These are phyloP conservation scores for Paecilomyces dactylethromorphus DNA, from an alignment of 2,329 filamentous ascomycete genomes.

Conservation along the genomic window DNA sequence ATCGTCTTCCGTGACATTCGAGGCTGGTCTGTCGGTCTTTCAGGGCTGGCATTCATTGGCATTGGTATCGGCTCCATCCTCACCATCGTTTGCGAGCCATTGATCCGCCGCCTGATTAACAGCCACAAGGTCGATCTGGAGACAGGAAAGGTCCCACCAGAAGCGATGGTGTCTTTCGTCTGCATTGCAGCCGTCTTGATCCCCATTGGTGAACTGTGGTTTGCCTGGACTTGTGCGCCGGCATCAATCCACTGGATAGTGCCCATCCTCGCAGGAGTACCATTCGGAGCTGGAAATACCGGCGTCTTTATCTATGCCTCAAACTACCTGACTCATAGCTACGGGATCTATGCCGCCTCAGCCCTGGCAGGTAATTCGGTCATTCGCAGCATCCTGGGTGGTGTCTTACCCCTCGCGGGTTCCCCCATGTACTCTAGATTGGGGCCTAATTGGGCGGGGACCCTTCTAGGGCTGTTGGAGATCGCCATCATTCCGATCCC, in stretches of 20 bases:
- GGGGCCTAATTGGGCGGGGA: slow-evolving; percentile 72
- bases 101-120: slow-evolving; percentile 73
- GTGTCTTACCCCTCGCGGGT: slow-evolving; percentile 68
- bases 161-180: slow-evolving; percentile 75
- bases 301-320: slow-evolving; percentile 74
- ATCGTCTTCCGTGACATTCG: slow-evolving; percentile 71
- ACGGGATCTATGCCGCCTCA: slow-evolving; percentile 74
- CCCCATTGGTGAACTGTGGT: slow-evolving; percentile 74
- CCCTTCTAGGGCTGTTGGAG: slow-evolving; percentile 66
- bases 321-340: slow-evolving; percentile 73
- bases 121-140: slow-evolving; percentile 65
- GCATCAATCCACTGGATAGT: slow-evolving; percentile 72
- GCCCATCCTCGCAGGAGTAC: slow-evolving; percentile 70
- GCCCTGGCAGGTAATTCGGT: slow-evolving; percentile 76
- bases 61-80: slow-evolving; percentile 54
- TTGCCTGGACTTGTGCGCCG: slow-evolving; percentile 82
- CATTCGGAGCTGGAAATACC: slow-evolving; percentile 71
- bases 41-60: slow-evolving; percentile 73
- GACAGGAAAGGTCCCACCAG: slow-evolving; percentile 67
- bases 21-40: slow-evolving; percentile 67
- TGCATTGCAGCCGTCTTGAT: slow-evolving; percentile 69
- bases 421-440: slow-evolving; percentile 63
- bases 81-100: slow-evolving; percentile 52
- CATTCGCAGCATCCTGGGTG: slow-evolving; percentile 66
- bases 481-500: slow-evolving; percentile 71